Conservation (phyloP, 2,329 filamentous ascomycete species). For the Neofusicoccum parvum region DNA sequence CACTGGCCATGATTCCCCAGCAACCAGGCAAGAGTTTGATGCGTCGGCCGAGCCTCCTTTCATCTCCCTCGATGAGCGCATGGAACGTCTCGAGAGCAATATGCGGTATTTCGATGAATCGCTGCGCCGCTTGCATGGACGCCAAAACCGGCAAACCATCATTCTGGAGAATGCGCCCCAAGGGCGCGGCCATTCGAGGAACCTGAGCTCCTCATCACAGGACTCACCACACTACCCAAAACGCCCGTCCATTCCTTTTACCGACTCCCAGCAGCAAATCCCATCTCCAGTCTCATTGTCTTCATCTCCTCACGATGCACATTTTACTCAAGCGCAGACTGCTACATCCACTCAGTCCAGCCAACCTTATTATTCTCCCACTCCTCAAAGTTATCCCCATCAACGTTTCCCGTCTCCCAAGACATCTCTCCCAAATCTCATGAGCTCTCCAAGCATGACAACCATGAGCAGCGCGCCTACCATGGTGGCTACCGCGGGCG, state of each 20-base stretch:
- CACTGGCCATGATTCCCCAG: conserved; percentile 23
- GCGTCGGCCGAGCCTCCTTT: conserved; percentile 23
- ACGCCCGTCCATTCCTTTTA: conserved; percentile 16
- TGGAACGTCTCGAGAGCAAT: conserved; percentile 35
- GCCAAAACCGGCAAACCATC: conserved; percentile 41
- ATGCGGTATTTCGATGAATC: conserved; percentile 35
- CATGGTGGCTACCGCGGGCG: conserved; percentile 10
- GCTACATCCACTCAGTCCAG: background rate
- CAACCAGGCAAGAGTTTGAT: conserved; percentile 1
- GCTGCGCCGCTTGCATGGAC: conserved; percentile 35
- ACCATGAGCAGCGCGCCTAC: conserved; percentile 17
- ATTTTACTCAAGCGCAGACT: background rate
- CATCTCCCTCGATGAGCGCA: conserved; percentile 38
- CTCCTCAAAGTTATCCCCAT: background rate
- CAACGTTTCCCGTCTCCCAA: conserved; percentile 5
- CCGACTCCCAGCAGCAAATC: conserved; percentile 5
- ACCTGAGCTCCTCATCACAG: conserved; percentile 31
- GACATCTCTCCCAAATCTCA: conserved; percentile 8
- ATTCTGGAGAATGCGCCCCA: conserved; percentile 41
- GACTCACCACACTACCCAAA: conserved; percentile 10
- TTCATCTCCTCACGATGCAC: conserved; percentile 6
- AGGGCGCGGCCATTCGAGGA: conserved; percentile 33
- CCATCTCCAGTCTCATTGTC: conserved; percentile 5
- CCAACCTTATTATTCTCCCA: background rate
- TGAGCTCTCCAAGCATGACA: conserved; percentile 8